Base-by-base conservation (phyloP, 345 rosid species). In the Rhodomyrtus tomentosa region DNA sequence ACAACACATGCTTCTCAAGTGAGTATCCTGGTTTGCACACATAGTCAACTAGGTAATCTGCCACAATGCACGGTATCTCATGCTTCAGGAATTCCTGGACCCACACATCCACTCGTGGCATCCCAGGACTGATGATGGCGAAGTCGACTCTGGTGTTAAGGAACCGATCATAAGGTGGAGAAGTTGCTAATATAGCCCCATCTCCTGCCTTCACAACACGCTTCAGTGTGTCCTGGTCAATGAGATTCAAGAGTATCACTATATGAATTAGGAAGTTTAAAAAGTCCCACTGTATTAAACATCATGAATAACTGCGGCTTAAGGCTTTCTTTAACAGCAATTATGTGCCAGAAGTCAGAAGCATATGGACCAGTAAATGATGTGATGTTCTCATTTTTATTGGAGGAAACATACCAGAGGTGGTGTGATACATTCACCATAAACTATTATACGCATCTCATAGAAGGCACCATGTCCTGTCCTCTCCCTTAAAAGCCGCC, bases 391-490 rank as follows among this genome's bases (percentile, higher is more conserved):
- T 68, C 45, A 68, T 32, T 20, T 2, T 4, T 21, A 68, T 62
- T 29, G 74, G 79, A 36, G 79, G 25, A 36, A 85, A 79, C 92
- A 81, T 95, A 96, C 99, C 99, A 96, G 87, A 87, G 96, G 91
- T 72, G 99, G 99, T 7, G 95, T 89, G 55, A 94, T 87, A 92
- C 99, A 96, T 87, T 92, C 98, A 81, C 99, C 99, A 83, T 96
- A 96, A 59, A 96, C 86, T 85, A 98, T 88, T 68, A 96, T 88
- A 81, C 92, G 92, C 94, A 95, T 85, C 58, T 95, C 97, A 87
- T 91, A 84, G 84, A 98, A 93, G 68, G 99, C 99, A 86, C 99
- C 99, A 81, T 96, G 98, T 73, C 99, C 98, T 58, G 98, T 96
- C 89, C 91, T 90, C 90, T 95, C 95, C 87, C 90, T 90, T 49